Base-by-base conservation (phyloP, 2,329 filamentous ascomycete genomes). In the Paecilomyces sp. region DNA sequence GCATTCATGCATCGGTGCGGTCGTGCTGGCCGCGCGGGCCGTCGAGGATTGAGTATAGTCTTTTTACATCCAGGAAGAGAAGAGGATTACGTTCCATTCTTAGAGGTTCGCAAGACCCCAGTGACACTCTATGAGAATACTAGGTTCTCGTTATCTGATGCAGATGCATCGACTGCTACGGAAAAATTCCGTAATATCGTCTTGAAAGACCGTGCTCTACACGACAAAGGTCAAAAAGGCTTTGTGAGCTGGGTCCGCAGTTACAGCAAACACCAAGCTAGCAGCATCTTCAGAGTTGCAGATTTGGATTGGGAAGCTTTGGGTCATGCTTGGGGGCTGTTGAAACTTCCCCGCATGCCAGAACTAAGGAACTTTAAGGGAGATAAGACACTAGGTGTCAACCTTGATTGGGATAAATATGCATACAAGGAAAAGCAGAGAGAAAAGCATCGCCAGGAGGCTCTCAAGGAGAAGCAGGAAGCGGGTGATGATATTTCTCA, bases 181-280 rank as follows among this genome's bases (percentile, higher is more conserved):
- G 73, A 83, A 9, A 81, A 76, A 54, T 88, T 96, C 59, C 84
- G 90, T 28, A 76, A 79, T 11, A 71, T 76, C 1, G 79, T 82
- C 13, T 76, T 79, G 30, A 74, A 77, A 47, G 88, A 91, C 70
- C 79, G 88, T 25, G 84, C 85, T 28, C 71, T 94, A 11, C 88
- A 94, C 71, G 92, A 97, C 72, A 94, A 96, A 69, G 92, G 89
- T 0, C 91, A 96, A 70, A 87, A 88, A 62, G 94, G 88, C 0
- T 97, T 99, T 67, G 93, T 97, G 24, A 93, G 89, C 70, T 97
- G 92, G 90, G 86, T 96, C 1, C 86, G 92, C 70, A 89, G 90
- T 65, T 97, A 97, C 77, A 89, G 86, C 70, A 95, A 94, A 68
- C 94, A 97, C 69, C 87, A 92, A 65, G 92, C 93, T 0, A 88